Evolutionary conservation across 306 rosid genomes (phyloP), one percentile per base, ranked within the genome.

Genomic region (Geum urbanum): DNA sequence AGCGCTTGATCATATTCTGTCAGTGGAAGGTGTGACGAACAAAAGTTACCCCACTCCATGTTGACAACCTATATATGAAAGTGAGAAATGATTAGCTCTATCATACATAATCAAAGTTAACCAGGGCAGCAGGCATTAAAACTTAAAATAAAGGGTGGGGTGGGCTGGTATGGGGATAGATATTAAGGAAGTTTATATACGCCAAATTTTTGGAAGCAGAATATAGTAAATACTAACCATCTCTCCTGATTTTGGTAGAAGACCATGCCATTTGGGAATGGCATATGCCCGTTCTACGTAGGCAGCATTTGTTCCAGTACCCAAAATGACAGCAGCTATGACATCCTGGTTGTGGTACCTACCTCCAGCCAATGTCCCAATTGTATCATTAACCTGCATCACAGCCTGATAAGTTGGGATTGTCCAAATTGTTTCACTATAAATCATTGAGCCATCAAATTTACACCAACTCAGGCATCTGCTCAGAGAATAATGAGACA

Each of bases 301-400:
- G 11, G 99, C 99, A 8, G 99, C 99, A 79, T 95, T 95, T 74
- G 99, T 95, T 77, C 99, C 99, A 14, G 99, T 95, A 72, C 99
- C 99, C 74, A 95, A 84, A 82, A 95, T 95, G 75, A 91, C 91
- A 57, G 95, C 95, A 58, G 92, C 97, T 76, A 89, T 46, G 50
- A 89, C 99, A 89, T 89, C 89, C 15, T 58, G 90, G 74, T 89
- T 76, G 74, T 79, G 32, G 81, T 83, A 95, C 79, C 91, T 84
- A 60, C 88, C 99, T 67, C 88, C 91, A 65, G 99, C 99, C 74
- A 95, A 77, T 16, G 99, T 95, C 70, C 99, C 99, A 66, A 95
- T 84, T 10, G 99, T 87, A 77, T 95, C 99, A 82, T 95, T 95
- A 52, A 95, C 92, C 99, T 95, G 86, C 76, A 84, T 69, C 69